phyloP scores from a whole-genome alignment of 192 early-diverging fungal genomes.

The Spizellomyces sp. region DNA sequence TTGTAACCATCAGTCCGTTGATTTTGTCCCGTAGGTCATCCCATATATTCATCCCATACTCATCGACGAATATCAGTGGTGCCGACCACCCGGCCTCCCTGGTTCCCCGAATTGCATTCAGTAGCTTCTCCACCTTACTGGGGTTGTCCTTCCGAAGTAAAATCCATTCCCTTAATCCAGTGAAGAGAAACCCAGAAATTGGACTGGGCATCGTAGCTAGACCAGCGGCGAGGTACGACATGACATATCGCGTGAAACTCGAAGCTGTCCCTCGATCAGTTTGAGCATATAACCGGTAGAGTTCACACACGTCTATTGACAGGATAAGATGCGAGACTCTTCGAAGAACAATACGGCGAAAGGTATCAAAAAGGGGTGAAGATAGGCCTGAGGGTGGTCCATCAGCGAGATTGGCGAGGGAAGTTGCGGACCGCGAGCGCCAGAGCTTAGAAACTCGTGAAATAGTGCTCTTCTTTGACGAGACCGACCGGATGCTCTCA shows the following conservation, averaged over 20 bases:
- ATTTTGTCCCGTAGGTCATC: conserved; percentile 22
- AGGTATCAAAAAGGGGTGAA: background rate
- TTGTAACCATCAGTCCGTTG: conserved; percentile 20
- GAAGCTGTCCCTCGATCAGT: background rate
- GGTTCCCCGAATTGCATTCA: conserved; percentile 2
- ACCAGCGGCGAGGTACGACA: conserved; percentile 8
- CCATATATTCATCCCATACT: conserved; percentile 10
- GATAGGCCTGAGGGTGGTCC: background rate
- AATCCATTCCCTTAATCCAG: conserved; percentile 13
- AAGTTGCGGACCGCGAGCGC: conserved; percentile 10
- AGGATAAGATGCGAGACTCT: background rate
- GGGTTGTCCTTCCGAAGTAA: background rate
- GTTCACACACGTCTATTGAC: background rate
- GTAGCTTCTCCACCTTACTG: conserved; percentile 2
- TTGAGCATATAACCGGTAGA: background rate
- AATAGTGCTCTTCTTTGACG: background rate
- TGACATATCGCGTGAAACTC: conserved; percentile 13
- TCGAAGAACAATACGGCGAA: background rate
- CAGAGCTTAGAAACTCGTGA: conserved; percentile 3
- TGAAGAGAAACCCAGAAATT: conserved; percentile 18
- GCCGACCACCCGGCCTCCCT: background rate
- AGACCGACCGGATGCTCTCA: background rate
- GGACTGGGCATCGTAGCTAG: conserved; percentile 16
- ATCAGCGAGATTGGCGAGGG: background rate
- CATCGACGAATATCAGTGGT: conserved; percentile 14